Base-by-base conservation (phyloP, 306 rosid species). In the Rubus parviflorus region DNA sequence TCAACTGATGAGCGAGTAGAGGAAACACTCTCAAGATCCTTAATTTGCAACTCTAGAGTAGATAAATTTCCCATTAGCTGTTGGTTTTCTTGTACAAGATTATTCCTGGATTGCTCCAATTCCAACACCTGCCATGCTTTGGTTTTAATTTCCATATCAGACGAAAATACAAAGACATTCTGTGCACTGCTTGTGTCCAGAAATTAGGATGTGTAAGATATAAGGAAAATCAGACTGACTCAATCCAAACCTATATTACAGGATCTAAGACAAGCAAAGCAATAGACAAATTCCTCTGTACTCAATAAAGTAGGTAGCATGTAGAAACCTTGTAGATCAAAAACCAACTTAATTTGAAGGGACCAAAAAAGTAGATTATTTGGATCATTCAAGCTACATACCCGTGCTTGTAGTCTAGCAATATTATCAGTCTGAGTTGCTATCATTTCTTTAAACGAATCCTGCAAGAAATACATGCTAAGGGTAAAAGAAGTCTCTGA, bases 81-180 rank as follows among this genome's bases (percentile, higher is more conserved):
- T 80, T 82, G 86, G 80, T 92, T 95, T 84, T 90, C 96, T 83
- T 85, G 88, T 57, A 83, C 79, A 80, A 85, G 85, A 81, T 46
- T 83, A 79, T 77, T 73, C 85, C 83, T 88, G 79, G 87, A 84
- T 72, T 87, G 88, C 76, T 90, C 96, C 88, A 90, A 87, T 85
- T 85, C 91, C 81, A 81, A 84, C 83, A 92, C 94, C 99, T 95
- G 99, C 88, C 90, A 87, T 79, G 86, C 94, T 92, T 92, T 87
- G 87, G 82, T 85, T 94, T 92, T 85, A 90, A 90, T 88, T 84
- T 84, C 94, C 89, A 77, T 73, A 92, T 95, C 91, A 95, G 97
- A 89, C 85, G 82, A 86, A 90, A 81, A 78, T 79, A 81, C 76
- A 70, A 67, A 77, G 66, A 74, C 56, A 49, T 82, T 70, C 43